Conservation (phyloP, 371 early-diverging fungal genomes). For the Nematocida sp. region DNA sequence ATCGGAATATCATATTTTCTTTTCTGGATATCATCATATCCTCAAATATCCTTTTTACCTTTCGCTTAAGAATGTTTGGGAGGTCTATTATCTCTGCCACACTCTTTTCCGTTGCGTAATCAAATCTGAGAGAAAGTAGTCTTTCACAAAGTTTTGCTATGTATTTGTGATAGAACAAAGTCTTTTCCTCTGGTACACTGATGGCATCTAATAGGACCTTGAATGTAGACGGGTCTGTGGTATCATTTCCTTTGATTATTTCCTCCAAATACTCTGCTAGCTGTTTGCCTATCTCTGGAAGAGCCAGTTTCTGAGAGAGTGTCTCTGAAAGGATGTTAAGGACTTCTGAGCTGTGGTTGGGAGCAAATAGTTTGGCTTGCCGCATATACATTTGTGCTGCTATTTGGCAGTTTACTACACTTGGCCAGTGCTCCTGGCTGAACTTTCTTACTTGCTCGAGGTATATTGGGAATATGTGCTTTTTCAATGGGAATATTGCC, state of each 20-base stretch:
- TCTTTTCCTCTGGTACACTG: constrained; percentile 12
- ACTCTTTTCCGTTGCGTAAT: background rate
- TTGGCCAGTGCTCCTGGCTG: background rate
- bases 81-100: background rate
- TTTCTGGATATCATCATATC: constrained; percentile 26
- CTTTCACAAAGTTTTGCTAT: constrained; percentile 5
- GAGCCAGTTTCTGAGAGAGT: background rate
- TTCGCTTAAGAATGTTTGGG: constrained; percentile 25
- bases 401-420: background rate
- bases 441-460: constrained; percentile 11
- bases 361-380: background rate
- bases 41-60: constrained; percentile 33
- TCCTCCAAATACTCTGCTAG: constrained; percentile 32
- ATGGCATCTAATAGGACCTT: constrained; percentile 6
- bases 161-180: constrained; percentile 28
- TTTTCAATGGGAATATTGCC: background rate
- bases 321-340: background rate
- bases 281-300: constrained; percentile 15
- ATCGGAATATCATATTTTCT: constrained; percentile 18
- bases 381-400: background rate
- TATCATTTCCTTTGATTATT: background rate
- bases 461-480: constrained; percentile 22
- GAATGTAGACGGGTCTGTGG: background rate
- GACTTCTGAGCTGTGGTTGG: constrained; percentile 1
- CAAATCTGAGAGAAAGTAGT: constrained; percentile 3